These are phyloP conservation scores for Chloris gayana DNA, from an alignment of 176 grass and related monocot genomes.

Conservation along the genomic window DNA sequence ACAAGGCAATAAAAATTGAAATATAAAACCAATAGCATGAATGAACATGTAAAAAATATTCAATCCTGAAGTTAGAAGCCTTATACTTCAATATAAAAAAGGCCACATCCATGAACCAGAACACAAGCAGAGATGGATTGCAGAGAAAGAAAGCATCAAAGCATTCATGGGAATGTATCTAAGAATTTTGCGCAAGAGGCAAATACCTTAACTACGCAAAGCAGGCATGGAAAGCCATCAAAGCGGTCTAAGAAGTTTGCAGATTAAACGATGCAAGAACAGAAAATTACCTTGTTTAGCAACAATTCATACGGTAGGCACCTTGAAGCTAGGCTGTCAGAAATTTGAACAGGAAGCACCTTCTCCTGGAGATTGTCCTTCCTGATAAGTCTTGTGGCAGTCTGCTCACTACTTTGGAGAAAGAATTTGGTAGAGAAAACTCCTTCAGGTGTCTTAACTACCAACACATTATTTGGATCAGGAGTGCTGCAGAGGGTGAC, in stretches of 20 bases:
- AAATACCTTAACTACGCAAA: neutral
- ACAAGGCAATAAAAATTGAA: neutral
- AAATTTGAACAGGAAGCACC: conserved; percentile 35
- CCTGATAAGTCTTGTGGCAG: conserved; percentile 53
- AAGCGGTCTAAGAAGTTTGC: neutral
- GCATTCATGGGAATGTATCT: neutral
- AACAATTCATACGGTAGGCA: conserved; percentile 68
- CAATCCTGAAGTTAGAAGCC: neutral
- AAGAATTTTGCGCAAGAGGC: neutral
- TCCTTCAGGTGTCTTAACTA: conserved; percentile 65
- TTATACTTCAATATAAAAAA: neutral
- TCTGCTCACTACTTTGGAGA: conserved; percentile 59
- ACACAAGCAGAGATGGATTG: neutral
- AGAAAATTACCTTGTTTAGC: conserved; percentile 62
- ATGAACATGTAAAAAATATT: neutral
- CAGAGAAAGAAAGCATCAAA: neutral
- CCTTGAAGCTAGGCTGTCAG: conserved; percentile 64
- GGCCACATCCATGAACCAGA: neutral
- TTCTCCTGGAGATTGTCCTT: conserved; percentile 53
- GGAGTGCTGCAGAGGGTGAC: conserved; percentile 54
- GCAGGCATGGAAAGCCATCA: neutral
- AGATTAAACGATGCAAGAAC: neutral
- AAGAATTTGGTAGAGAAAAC: conserved; percentile 78
- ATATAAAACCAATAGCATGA: conserved; percentile 14
- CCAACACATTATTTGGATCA: conserved; percentile 71